A percentile compares a stretch with the other conserved stretches of the same genome.
Evolutionary conservation across 2,329 filamentous ascomycete genomes (phyloP).

Genomic region (Lecanosticta acicola): DNA sequence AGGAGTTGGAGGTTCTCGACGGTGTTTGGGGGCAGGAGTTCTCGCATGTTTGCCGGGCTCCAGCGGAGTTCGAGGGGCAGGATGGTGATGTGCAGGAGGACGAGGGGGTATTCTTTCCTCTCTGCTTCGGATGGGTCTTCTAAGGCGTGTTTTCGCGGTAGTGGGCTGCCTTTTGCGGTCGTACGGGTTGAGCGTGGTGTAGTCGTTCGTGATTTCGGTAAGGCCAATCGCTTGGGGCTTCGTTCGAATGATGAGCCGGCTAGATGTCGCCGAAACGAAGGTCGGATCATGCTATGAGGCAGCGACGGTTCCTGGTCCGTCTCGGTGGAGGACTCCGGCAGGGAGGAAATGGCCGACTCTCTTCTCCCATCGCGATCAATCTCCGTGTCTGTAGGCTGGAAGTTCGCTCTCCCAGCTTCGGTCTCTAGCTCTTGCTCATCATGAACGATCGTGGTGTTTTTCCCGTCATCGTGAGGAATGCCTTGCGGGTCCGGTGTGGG

Average conservation of each 20-base stretch:
- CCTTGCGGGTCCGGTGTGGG: slow-evolving; percentile 5
- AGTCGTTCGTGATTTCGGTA: slow-evolving; percentile 43
- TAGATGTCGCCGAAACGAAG: slow-evolving; percentile 57
- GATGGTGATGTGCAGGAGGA: slow-evolving; percentile 71
- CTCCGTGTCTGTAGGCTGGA: slow-evolving; percentile 10
- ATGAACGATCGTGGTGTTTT: not conserved
- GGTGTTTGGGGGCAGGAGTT: slow-evolving; percentile 48
- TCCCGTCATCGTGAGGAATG: slow-evolving; percentile 1
- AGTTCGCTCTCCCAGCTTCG: not conserved
- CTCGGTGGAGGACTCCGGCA: slow-evolving; percentile 29
- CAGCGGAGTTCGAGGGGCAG: slow-evolving; percentile 65
- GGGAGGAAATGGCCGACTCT: slow-evolving; percentile 29
- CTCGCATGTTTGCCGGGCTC: slow-evolving; percentile 43
- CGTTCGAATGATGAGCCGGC: slow-evolving; percentile 55
- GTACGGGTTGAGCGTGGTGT: slow-evolving; percentile 36
- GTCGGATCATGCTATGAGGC: slow-evolving; percentile 49
- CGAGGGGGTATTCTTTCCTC: slow-evolving; percentile 51
- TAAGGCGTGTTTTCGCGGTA: slow-evolving; percentile 9
- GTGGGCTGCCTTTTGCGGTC: slow-evolving; percentile 51
- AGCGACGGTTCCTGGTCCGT: slow-evolving; percentile 22
- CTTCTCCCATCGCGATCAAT: slow-evolving; percentile 17
- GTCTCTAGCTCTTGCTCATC: slow-evolving; percentile 3
- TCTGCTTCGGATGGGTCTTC: slow-evolving; percentile 12
- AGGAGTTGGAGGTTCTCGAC: slow-evolving; percentile 60
- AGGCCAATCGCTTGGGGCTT: slow-evolving; percentile 34